These are phyloP conservation scores for Prosopis cineraria DNA, from an alignment of 306 rosid genomes.

Conservation along the genomic window DNA sequence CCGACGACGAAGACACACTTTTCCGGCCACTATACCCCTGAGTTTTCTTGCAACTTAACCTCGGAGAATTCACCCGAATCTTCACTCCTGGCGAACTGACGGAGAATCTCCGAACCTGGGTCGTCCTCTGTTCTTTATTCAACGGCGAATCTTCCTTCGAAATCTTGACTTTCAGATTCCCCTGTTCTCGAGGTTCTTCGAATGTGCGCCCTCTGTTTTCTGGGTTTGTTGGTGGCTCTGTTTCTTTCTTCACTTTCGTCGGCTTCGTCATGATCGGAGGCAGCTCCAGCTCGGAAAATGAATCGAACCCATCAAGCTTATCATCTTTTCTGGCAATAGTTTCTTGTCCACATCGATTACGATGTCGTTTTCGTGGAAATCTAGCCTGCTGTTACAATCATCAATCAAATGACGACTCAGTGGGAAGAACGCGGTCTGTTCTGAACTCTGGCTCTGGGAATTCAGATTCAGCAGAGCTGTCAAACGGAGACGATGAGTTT, in stretches of 20 bases:
- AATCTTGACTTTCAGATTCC: conserved; percentile 43
- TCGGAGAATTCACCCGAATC: conserved; percentile 70
- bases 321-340: conserved; percentile 42
- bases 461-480: conserved; percentile 49
- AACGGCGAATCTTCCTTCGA: conserved; percentile 22
- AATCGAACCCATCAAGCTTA: conserved; percentile 41
- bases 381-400: conserved; percentile 27
- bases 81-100: conserved; percentile 62
- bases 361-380: conserved; percentile 47
- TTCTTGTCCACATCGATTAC: conserved; percentile 60
- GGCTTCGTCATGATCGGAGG: conserved; percentile 80
- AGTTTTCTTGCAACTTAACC: conserved; percentile 38
- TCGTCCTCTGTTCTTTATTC: conserved; percentile 39
- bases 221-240: conserved; percentile 6
- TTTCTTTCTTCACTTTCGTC: conserved; percentile 41
- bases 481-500: conserved; percentile 42
- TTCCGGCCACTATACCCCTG: conserved; percentile 47
- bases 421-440: conserved; percentile 70
- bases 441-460: conserved; percentile 59
- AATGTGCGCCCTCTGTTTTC: conserved; percentile 36
- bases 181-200: conserved; percentile 25
- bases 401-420: conserved; percentile 38
- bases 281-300: conserved; percentile 54
- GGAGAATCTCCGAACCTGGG: conserved; percentile 46
- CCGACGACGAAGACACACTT: conserved; percentile 33